Percentiles rank a stretch among this genome's conserved stretches.
Conservation (phyloP, 2,329 filamentous ascomycete genomes). For the Cadophora malorum region DNA sequence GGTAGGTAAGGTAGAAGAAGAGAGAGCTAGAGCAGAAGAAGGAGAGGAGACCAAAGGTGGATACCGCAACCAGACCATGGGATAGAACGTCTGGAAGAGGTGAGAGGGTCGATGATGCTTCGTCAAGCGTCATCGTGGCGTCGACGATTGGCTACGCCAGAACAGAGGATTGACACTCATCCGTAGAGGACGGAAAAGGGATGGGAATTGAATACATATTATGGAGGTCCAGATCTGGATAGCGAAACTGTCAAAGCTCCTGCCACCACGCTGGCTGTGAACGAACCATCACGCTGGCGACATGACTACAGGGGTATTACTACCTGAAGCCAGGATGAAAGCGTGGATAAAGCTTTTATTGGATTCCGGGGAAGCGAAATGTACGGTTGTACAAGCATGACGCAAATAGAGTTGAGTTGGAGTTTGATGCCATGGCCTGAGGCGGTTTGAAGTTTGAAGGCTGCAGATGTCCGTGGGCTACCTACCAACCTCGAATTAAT, state of each 20-base stretch:
- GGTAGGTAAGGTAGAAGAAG: slow-evolving; percentile 51
- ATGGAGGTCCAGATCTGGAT: background rate
- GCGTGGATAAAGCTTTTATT: slow-evolving; percentile 4
- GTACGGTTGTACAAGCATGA: slow-evolving; percentile 10
- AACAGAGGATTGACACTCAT: slow-evolving; percentile 12
- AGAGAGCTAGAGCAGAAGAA: slow-evolving; percentile 52
- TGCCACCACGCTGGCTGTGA: background rate
- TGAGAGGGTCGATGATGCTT: slow-evolving; percentile 35
- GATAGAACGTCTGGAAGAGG: slow-evolving; percentile 41
- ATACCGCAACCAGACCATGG: slow-evolving; percentile 53
- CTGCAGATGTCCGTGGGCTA: slow-evolving; percentile 10
- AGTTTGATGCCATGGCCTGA: slow-evolving; percentile 16
- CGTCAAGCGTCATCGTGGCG: slow-evolving; percentile 34
- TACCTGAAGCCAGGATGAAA: slow-evolving; percentile 9
- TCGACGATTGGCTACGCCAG: slow-evolving; percentile 11
- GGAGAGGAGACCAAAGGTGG: slow-evolving; percentile 54
- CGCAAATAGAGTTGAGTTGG: slow-evolving; percentile 9
- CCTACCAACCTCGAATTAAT: background rate
- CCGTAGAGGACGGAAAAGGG: background rate
- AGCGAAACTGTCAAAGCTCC: slow-evolving; percentile 5
- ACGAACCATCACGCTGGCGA: background rate
- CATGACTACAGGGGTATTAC: background rate
- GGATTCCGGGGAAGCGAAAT: background rate
- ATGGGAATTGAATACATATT: slow-evolving; percentile 7
- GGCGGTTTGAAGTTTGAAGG: slow-evolving; percentile 15